phyloP scores from a whole-genome alignment of 2,329 filamentous ascomycete species.

The Fusarium phyllophilum region DNA sequence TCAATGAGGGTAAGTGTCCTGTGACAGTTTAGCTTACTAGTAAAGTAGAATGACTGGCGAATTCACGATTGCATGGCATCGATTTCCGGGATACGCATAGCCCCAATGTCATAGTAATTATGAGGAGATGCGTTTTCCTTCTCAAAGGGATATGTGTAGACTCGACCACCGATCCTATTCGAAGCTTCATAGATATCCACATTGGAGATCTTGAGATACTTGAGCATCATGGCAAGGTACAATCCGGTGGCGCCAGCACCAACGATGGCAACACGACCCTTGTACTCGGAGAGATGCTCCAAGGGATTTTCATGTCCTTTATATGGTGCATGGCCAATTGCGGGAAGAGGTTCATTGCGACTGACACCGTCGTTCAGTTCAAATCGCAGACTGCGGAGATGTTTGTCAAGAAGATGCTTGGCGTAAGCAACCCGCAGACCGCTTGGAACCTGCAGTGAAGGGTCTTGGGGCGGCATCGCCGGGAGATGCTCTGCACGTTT shows the following conservation, averaged over 20 bases:
- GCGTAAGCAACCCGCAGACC: constrained; percentile 7
- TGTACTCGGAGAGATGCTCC: neutral
- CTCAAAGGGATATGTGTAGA: constrained; percentile 1
- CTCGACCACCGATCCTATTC: constrained; percentile 6
- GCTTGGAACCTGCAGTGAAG: neutral
- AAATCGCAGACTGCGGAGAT: neutral
- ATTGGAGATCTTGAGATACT: constrained; percentile 10
- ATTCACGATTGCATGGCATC: constrained; percentile 21
- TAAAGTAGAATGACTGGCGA: fast-evolving
- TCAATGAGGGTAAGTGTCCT: constrained; percentile 13
- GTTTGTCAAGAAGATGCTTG: neutral
- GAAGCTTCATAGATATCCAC: constrained; percentile 31
- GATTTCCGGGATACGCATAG: constrained; percentile 30
- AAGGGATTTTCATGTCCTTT: neutral
- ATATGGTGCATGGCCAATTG: neutral
- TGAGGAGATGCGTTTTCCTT: constrained; percentile 7
- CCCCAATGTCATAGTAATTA: constrained; percentile 31
- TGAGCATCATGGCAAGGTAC: constrained; percentile 31
- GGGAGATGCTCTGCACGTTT: constrained; percentile 1
- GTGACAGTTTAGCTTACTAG: fast-evolving
- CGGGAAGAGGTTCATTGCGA: neutral
- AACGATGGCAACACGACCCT: constrained; percentile 21
- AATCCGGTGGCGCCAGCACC: constrained; percentile 23
- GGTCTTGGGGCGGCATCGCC: neutral
- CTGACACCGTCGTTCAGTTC: neutral